Percentiles rank a stretch among this genome's conserved stretches.
Evolutionary conservation across 257 asterid genomes (phyloP).

Genomic region (Scutellaria barbata): DNA sequence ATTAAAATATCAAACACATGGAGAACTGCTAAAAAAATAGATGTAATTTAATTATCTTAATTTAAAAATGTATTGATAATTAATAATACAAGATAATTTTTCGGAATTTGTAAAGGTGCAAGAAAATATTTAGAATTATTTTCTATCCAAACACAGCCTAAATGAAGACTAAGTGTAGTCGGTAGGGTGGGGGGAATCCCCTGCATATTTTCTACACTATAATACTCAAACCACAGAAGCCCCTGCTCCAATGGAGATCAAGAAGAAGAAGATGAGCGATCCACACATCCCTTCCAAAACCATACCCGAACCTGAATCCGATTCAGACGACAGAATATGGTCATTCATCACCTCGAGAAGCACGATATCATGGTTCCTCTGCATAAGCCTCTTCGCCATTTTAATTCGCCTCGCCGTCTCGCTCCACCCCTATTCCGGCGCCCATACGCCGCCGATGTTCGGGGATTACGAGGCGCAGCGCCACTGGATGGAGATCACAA

Average conservation of each 20-base stretch:
- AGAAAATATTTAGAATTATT: too few species aligned
- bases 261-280: conserved; percentile 43
- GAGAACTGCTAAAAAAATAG: too few species aligned
- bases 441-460: conserved; percentile 76
- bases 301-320: conserved; percentile 33
- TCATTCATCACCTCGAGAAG: conserved; percentile 53
- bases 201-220: background rate
- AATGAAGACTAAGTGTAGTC: too few species aligned
- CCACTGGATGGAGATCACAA: conserved; percentile 98
- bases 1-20: too few species aligned
- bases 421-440: conserved; percentile 92
- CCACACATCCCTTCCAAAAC: conserved; percentile 31
- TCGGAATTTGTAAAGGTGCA: too few species aligned
- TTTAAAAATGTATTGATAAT: too few species aligned
- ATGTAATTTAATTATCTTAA: too few species aligned
- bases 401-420: conserved; percentile 75
- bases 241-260: conserved; percentile 17
- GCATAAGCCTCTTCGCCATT: conserved; percentile 75
- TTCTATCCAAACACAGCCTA: too few species aligned
- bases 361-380: conserved; percentile 58
- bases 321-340: conserved; percentile 47
- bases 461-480: conserved; percentile 99
- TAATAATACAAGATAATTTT: too few species aligned
- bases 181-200: too few species aligned
- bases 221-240: background rate